A percentile compares a stretch with the other conserved stretches of the same genome.
Evolutionary conservation across 208 protist genomes (phyloP).

Genomic region (Acanthamoeba royreba): DNA sequence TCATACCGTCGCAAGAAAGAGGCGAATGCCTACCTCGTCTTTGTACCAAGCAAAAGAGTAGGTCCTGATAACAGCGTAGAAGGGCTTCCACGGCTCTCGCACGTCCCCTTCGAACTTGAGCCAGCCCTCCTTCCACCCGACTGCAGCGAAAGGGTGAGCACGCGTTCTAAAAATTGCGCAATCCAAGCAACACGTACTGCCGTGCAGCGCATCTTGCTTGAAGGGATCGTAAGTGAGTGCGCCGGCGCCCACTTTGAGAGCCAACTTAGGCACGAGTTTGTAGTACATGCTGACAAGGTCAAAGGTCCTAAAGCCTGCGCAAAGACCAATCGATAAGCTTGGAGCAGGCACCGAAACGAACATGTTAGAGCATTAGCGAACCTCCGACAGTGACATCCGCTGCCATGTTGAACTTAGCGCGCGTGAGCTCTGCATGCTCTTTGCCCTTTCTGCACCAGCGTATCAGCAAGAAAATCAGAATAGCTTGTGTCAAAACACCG

Average conservation of each 20-base stretch:
- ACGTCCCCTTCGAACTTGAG: constrained; percentile 9
- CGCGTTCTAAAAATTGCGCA: not conserved
- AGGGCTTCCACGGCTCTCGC: constrained; percentile 9
- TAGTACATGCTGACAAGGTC: not conserved
- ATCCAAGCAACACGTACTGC: not conserved
- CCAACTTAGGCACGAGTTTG: constrained; percentile 13
- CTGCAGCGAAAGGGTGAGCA: not conserved
- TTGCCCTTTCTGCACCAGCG: too few species aligned
- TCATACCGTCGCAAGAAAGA: not conserved
- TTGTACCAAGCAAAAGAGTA: constrained; percentile 38
- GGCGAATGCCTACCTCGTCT: not conserved
- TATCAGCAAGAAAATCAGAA: too few species aligned
- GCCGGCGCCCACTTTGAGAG: not conserved
- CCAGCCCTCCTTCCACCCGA: constrained; percentile 28
- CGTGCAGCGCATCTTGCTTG: constrained; percentile 1
- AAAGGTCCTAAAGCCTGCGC: not conserved
- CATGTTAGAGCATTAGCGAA: too few species aligned
- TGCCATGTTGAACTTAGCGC: not conserved
- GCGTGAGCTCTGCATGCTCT: not conserved
- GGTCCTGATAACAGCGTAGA: not conserved
- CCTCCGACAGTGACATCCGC: not conserved
- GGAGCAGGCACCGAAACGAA: too few species aligned
- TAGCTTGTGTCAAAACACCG: too few species aligned
- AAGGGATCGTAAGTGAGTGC: constrained; percentile 24
- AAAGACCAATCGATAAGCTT: too few species aligned